Base-by-base conservation (phyloP, 129 eudicot genomes). In the Tagetes erecta region DNA sequence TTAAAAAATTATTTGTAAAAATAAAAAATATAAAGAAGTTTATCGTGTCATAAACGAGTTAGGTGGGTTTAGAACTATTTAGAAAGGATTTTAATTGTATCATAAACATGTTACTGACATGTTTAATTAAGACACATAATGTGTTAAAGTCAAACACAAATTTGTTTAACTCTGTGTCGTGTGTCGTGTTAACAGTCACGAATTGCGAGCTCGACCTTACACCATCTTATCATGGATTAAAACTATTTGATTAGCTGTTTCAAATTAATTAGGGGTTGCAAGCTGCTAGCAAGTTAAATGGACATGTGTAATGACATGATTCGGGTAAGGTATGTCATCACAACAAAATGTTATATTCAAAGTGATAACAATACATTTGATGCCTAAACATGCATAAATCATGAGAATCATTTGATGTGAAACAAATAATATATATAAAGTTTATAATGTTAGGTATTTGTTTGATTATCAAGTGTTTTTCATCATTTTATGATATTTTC, bases 281-380 rank as follows among this genome's bases (percentile, higher is more conserved):
- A 41, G 64, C 38, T 57, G 64, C 38, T 57, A 57, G 64, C 57
- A 38, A 51, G 38, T 40, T 40, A 64, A 63, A 51, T 47, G 58
- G 33, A 70, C 67, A 42, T 64, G 67, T 3, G 49, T 38, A 50
- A 34, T 35, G 38, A 13, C 67, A 52, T 63, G 57, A 63, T 78
- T 71, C 11, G 38, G 44, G 45, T 70, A 71, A 37, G 64, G 62
- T 77, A 69, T 71, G 82, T 62, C 77, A 13, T 71, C 82, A 78
- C 8, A 78, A 46, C 37, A 44, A 62, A 31, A 38, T 40, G 39
- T 50, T 71, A 70, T 49, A 39, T 70, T 78, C 67, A 62, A 70
- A 78, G 67, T 71, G 64, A 78, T 62, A 71, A 64, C 68, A 45
- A 63, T 37, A 63, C 37, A 63, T 60, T 68, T 4, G 80, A 80